Evolutionary conservation across 208 protist species (phyloP).

Genomic region (Crithidia sp.): DNA sequence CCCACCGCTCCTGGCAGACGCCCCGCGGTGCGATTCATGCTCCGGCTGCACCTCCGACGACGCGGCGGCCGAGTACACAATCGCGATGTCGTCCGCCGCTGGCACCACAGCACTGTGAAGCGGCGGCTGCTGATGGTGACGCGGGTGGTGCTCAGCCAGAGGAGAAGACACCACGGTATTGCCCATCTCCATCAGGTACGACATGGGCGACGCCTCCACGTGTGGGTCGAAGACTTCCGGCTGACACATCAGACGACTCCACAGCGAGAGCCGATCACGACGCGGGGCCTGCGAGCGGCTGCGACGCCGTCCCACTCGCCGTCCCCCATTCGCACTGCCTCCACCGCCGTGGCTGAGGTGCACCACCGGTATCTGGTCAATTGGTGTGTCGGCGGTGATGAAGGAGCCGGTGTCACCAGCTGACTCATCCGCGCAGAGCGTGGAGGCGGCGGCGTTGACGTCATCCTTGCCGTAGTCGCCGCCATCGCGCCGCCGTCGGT

Average conservation of each 20-base stretch:
- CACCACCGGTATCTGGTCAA: background rate
- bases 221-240: conserved; percentile 52
- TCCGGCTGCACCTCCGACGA: background rate
- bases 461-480: background rate
- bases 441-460: background rate
- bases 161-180: background rate
- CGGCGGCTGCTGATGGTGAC: background rate
- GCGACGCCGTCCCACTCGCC: background rate
- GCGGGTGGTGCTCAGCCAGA: background rate
- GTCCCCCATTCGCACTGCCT: background rate
- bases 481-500: background rate
- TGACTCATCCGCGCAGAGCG: conserved; percentile 4
- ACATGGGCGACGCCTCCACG: conserved; percentile 33
- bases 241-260: conserved; percentile 51
- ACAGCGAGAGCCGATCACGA: conserved; percentile 29
- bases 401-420: conserved; percentile 5
- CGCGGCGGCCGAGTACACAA: background rate
- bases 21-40: background rate
- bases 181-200: conserved; percentile 15
- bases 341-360: background rate
- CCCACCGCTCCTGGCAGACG: no score
- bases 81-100: background rate
- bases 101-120: no score
- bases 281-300: background rate
- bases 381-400: background rate